A percentile compares a stretch with the other conserved stretches of the same genome.
phyloP scores from a whole-genome alignment of 1,284 basidiomycete genomes.

The Ustilago sp. region DNA sequence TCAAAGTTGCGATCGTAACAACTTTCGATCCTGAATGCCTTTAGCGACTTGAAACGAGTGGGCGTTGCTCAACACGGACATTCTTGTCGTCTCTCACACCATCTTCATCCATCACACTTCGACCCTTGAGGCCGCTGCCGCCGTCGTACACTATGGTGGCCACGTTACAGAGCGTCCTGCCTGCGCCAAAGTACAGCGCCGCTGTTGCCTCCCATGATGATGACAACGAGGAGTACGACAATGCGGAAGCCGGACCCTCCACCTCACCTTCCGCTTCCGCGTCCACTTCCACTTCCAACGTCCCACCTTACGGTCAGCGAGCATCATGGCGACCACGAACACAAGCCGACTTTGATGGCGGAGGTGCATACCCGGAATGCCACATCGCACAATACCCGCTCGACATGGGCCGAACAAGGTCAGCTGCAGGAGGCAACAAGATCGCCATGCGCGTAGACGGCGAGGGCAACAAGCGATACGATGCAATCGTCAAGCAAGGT shows the following conservation, averaged over 20 bases:
- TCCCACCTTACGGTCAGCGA: constrained; percentile 86
- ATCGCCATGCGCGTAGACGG: constrained; percentile 95
- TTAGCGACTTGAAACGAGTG: not conserved
- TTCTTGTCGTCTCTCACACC: constrained; percentile 4
- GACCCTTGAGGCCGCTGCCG: not conserved
- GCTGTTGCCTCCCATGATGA: constrained; percentile 11
- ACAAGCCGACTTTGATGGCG: constrained; percentile 88
- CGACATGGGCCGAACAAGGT: constrained; percentile 89
- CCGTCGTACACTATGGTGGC: constrained; percentile 33
- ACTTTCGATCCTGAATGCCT: constrained; percentile 2
- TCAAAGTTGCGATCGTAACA: not conserved
- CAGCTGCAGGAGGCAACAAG: constrained; percentile 72
- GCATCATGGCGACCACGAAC: constrained; percentile 86
- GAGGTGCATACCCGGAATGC: constrained; percentile 96
- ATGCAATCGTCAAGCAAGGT: constrained; percentile 95
- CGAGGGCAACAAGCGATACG: constrained; percentile 95
- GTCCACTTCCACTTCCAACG: constrained; percentile 15
- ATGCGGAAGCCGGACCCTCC: constrained; percentile 29
- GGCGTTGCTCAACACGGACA: constrained; percentile 1
- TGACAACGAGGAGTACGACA: constrained; percentile 19
- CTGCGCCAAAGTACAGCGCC: constrained; percentile 41
- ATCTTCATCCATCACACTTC: not conserved
- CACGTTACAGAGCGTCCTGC: constrained; percentile 51
- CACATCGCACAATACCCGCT: constrained; percentile 96
- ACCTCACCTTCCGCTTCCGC: constrained; percentile 14